A percentile compares a stretch with the other conserved stretches of the same genome.
These are phyloP conservation scores for Aspergillus funiculosus DNA, from an alignment of 495 filamentous ascomycete genomes.

Conservation along the genomic window DNA sequence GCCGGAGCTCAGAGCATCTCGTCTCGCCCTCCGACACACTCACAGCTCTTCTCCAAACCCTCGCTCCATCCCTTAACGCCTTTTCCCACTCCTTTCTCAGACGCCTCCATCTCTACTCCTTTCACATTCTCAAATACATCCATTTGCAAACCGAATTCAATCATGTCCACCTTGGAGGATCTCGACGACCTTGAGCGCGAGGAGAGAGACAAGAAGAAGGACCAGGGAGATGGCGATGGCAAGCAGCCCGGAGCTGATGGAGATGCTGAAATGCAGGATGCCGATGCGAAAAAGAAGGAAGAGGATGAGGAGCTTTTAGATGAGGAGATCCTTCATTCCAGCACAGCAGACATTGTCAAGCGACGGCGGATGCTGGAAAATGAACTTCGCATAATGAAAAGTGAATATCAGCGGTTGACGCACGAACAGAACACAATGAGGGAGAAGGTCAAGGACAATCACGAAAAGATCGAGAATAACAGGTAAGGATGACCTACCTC, in stretches of 20 bases:
- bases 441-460: constrained; percentile 98
- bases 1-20: constrained; percentile 33
- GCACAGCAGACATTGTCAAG: constrained; percentile 89
- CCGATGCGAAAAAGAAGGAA: constrained; percentile 63
- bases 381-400: constrained; percentile 96
- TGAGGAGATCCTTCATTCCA: constrained; percentile 81
- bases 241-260: constrained; percentile 55
- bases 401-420: constrained; percentile 87
- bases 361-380: constrained; percentile 86
- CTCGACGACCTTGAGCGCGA: constrained; percentile 75
- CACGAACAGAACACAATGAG: constrained; percentile 93
- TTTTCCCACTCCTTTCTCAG: constrained; percentile 6
- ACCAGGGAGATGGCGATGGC: constrained; percentile 50
- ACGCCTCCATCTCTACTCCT: constrained; percentile 1
- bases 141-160: constrained; percentile 14
- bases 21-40: constrained; percentile 26
- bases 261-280: constrained; percentile 88
- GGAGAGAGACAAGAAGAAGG: constrained; percentile 66
- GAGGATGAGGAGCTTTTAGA: constrained; percentile 77
- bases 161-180: constrained; percentile 84
- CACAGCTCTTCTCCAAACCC: constrained; percentile 18
- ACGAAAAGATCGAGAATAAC: constrained; percentile 98
- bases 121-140: background rate
- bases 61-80: constrained; percentile 9
- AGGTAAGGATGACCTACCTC: constrained; percentile 54